phyloP scores from a whole-genome alignment of 2,329 filamentous ascomycete genomes.

The Fusarium nurragi region DNA sequence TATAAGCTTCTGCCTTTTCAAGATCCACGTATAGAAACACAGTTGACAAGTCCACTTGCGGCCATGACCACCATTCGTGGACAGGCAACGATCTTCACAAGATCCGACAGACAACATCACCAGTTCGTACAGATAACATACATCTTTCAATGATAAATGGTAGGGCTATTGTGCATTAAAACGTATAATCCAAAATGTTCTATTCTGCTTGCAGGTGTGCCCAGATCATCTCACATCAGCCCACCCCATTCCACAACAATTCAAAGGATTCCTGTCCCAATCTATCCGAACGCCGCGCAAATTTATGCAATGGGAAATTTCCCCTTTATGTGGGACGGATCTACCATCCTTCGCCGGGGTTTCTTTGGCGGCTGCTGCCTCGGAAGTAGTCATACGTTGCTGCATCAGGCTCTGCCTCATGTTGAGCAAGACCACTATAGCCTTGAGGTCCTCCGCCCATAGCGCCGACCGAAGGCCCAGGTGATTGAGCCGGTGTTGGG shows the following conservation, averaged over 20 bases:
- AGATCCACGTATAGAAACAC: no score
- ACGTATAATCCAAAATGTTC: constrained; percentile 32
- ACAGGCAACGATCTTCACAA: no score
- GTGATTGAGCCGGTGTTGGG: constrained; percentile 41
- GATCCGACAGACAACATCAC: no score
- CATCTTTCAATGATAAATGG: not conserved
- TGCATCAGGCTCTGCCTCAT: constrained; percentile 51
- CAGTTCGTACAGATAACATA: not conserved
- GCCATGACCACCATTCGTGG: no score
- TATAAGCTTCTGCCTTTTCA: no score
- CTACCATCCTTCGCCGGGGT: constrained; percentile 55
- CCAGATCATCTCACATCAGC: constrained; percentile 22
- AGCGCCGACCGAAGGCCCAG: constrained; percentile 59
- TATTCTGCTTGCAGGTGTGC: constrained; percentile 24
- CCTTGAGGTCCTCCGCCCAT: constrained; percentile 67
- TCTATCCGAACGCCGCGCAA: constrained; percentile 47
- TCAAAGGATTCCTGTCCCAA: constrained; percentile 28
- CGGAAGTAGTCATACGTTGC: constrained; percentile 67
- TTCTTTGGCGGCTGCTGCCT: constrained; percentile 45
- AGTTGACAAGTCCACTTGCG: no score
- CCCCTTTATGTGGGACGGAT: not conserved
- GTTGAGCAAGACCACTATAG: constrained; percentile 68
- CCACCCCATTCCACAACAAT: constrained; percentile 32
- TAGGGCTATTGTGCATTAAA: constrained; percentile 32
- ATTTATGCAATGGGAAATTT: constrained; percentile 30